Percentiles rank a stretch among this genome's conserved stretches.
Evolutionary conservation across 768 basidiomycete genomes (phyloP).

Genomic region (Agrocybe praecox): DNA sequence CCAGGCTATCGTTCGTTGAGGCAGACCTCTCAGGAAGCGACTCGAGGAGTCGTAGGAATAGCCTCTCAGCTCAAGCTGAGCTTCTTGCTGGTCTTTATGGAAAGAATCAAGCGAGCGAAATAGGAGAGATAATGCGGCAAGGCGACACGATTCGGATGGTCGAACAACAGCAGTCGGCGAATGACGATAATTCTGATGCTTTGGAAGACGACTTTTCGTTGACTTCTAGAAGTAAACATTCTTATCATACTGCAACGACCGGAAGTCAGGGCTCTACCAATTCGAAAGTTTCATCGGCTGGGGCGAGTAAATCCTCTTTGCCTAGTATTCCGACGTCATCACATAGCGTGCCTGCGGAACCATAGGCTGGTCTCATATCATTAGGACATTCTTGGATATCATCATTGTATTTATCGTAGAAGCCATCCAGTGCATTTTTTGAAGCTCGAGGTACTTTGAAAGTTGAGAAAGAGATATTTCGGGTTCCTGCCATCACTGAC

Average conservation of each 20-base stretch:
- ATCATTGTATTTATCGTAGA: background rate
- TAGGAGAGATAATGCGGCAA: constrained; percentile 27
- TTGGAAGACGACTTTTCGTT: constrained; percentile 15
- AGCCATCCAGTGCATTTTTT: no score
- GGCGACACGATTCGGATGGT: constrained; percentile 33
- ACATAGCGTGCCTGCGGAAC: background rate
- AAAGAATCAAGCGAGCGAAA: constrained; percentile 19
- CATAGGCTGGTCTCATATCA: background rate
- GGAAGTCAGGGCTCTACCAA: constrained; percentile 6
- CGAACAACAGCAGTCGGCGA: constrained; percentile 11
- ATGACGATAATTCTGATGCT: constrained; percentile 13
- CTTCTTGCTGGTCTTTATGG: constrained; percentile 25
- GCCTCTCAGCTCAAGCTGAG: constrained; percentile 33
- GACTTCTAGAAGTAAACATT: constrained; percentile 14
- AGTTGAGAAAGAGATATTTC: no score
- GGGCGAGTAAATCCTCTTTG: constrained; percentile 9
- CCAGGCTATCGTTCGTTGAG: constrained; percentile 30
- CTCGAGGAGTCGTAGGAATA: constrained; percentile 36
- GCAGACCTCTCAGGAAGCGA: constrained; percentile 28
- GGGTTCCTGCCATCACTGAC: no score
- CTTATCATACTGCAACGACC: constrained; percentile 17
- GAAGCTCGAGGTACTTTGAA: no score
- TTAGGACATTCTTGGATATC: no score
- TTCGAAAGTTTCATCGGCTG: constrained; percentile 7
- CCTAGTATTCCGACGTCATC: background rate